A percentile compares a stretch with the other conserved stretches of the same genome.
phyloP scores from a whole-genome alignment of 495 filamentous ascomycete genomes.

The Penicillium argentinense region DNA sequence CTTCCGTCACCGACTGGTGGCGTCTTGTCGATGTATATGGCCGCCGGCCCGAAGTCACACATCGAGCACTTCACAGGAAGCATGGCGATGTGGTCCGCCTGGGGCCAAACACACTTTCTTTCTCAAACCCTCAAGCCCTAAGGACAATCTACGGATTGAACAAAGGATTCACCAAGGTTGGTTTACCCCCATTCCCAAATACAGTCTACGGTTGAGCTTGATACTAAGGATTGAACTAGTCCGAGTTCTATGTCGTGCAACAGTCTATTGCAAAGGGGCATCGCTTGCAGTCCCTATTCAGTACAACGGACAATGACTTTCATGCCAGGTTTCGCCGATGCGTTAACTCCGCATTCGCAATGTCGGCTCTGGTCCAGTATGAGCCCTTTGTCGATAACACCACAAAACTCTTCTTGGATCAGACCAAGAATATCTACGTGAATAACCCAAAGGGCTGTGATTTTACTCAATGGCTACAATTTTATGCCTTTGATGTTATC shows the following conservation, averaged over 20 bases:
- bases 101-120: constrained; percentile 66
- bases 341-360: constrained; percentile 72
- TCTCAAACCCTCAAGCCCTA: constrained; percentile 64
- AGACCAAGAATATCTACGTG: constrained; percentile 62
- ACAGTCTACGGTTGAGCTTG: background rate
- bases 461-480: constrained; percentile 73
- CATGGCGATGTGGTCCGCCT: constrained; percentile 71
- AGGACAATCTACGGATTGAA: constrained; percentile 79
- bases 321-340: constrained; percentile 69
- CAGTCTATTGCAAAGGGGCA: constrained; percentile 63
- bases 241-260: constrained; percentile 70
- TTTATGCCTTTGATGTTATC: constrained; percentile 77
- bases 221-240: constrained; percentile 38
- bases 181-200: background rate
- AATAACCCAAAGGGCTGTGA: constrained; percentile 50
- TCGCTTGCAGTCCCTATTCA: constrained; percentile 72
- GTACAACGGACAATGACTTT: constrained; percentile 70
- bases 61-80: constrained; percentile 65
- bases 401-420: constrained; percentile 30
- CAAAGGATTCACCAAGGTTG: constrained; percentile 76
- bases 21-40: constrained; percentile 64
- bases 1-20: constrained; percentile 40
- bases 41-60: constrained; percentile 62
- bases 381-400: constrained; percentile 62
- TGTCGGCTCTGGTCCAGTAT: constrained; percentile 68